phyloP scores from a whole-genome alignment of 2,329 filamentous ascomycete species.

The Tolypocladium amazonense region DNA sequence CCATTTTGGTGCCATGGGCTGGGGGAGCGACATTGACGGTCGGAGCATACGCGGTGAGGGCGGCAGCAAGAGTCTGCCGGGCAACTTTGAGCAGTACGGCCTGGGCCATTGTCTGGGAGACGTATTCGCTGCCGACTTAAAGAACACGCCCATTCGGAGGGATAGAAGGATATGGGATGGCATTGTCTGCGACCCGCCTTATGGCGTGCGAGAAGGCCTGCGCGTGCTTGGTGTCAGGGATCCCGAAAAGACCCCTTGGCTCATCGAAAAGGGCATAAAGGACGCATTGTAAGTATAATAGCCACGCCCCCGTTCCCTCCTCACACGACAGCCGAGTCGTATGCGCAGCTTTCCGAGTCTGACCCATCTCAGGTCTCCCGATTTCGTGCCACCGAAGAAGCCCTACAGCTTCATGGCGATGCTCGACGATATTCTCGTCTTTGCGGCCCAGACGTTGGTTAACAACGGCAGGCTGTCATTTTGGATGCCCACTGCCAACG shows the following conservation, averaged over 20 bases:
- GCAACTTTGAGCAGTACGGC: conserved; percentile 81
- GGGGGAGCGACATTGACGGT: conserved; percentile 90
- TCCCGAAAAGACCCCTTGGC: conserved; percentile 44
- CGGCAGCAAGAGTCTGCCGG: conserved; percentile 36
- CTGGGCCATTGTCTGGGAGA: conserved; percentile 58
- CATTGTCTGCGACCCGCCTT: conserved; percentile 91
- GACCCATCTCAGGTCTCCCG: conserved; percentile 30
- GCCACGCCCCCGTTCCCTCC: not conserved
- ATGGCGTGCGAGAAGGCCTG: conserved; percentile 86
- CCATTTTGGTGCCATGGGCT: conserved; percentile 74
- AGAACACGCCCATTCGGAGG: conserved; percentile 65
- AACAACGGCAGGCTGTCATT: conserved; percentile 74
- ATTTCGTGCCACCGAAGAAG: conserved; percentile 78
- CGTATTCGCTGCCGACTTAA: conserved; percentile 76
- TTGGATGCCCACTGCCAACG: conserved; percentile 93
- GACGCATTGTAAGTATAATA: conserved; percentile 53
- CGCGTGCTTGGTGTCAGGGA: conserved; percentile 76
- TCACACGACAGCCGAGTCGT: not conserved
- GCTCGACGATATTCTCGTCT: conserved; percentile 80
- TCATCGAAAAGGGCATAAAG: conserved; percentile 58
- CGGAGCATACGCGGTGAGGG: conserved; percentile 69
- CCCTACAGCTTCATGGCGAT: conserved; percentile 89
- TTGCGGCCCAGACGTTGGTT: conserved; percentile 67
- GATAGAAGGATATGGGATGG: conserved; percentile 62
- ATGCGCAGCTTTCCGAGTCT: not conserved